Conservation (phyloP, 495 filamentous ascomycete genomes). For the Penicillium bovifimosum region DNA sequence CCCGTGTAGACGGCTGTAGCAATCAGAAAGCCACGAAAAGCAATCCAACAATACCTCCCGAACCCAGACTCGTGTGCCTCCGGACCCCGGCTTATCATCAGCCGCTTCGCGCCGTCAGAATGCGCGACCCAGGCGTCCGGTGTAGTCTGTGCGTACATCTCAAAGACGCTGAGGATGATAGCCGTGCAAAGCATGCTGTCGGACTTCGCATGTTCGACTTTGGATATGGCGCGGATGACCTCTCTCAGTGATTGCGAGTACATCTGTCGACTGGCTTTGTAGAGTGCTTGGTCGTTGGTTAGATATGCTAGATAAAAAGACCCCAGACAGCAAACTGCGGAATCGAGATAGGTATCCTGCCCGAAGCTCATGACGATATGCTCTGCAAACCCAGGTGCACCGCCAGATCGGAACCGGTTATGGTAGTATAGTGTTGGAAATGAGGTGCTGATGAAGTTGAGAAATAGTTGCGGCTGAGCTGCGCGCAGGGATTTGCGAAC, state of each 20-base stretch:
- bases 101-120: constrained; percentile 23
- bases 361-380: constrained; percentile 24
- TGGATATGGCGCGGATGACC: constrained; percentile 19
- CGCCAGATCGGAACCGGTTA: constrained; percentile 27
- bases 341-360: constrained; percentile 22
- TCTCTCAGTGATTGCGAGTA: constrained; percentile 25
- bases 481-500: constrained; percentile 21
- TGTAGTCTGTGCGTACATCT: constrained; percentile 33
- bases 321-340: constrained; percentile 27
- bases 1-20: constrained; percentile 26
- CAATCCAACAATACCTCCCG: constrained; percentile 26
- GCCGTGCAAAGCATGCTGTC: constrained; percentile 30
- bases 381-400: constrained; percentile 21
- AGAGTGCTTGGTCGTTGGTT: constrained; percentile 19
- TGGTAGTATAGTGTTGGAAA: constrained; percentile 32
- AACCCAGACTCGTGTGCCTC: constrained; percentile 16
- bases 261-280: constrained; percentile 25
- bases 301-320: constrained; percentile 27
- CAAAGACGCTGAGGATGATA: constrained; percentile 35
- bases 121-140: constrained; percentile 31
- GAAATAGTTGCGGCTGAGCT: constrained; percentile 23
- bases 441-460: constrained; percentile 27
- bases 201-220: constrained; percentile 19
- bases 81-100: constrained; percentile 28
- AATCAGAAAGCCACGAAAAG: constrained; percentile 32